These are phyloP conservation scores for Grammothele lineata DNA, from an alignment of 768 basidiomycete genomes.

Conservation along the genomic window DNA sequence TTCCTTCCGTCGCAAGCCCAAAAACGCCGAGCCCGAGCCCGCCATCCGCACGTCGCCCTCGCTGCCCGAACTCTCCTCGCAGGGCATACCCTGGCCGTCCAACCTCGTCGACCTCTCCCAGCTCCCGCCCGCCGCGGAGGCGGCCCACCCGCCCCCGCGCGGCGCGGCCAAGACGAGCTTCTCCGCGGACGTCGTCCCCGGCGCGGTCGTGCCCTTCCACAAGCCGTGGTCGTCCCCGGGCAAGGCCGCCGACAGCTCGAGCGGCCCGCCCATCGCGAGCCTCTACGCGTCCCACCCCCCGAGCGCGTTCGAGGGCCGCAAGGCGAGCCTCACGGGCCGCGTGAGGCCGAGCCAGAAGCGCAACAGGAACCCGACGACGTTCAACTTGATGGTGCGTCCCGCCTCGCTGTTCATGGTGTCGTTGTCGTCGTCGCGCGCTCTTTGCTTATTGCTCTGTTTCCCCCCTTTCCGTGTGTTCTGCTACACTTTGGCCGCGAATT, in stretches of 20 bases:
- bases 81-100: slow-evolving; percentile 83
- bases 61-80: slow-evolving; percentile 69
- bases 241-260: slow-evolving; percentile 11
- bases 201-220: slow-evolving; percentile 64
- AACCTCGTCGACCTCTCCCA: slow-evolving; percentile 71
- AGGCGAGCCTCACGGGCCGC: slow-evolving; percentile 30
- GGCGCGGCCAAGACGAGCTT: slow-evolving; percentile 73
- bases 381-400: slow-evolving; percentile 75
- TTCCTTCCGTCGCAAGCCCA: slow-evolving; percentile 60
- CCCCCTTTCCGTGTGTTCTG: background rate
- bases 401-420: background rate
- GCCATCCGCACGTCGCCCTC: slow-evolving; percentile 73
- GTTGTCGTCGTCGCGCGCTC: background rate
- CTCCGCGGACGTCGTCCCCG: slow-evolving; percentile 41
- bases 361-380: slow-evolving; percentile 64
- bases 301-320: slow-evolving; percentile 58
- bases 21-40: slow-evolving; percentile 44
- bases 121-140: slow-evolving; percentile 44
- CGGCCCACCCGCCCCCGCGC: slow-evolving; percentile 38
- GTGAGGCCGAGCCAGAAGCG: slow-evolving; percentile 60
- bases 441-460: background rate
- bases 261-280: slow-evolving; percentile 55
- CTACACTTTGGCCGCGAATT: too few species aligned
- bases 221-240: slow-evolving; percentile 57
- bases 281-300: slow-evolving; percentile 65